A percentile compares a stretch with the other conserved stretches of the same genome.
These are phyloP conservation scores for Grosmannia huntii DNA, from an alignment of 2,329 filamentous ascomycete genomes.

Conservation along the genomic window DNA sequence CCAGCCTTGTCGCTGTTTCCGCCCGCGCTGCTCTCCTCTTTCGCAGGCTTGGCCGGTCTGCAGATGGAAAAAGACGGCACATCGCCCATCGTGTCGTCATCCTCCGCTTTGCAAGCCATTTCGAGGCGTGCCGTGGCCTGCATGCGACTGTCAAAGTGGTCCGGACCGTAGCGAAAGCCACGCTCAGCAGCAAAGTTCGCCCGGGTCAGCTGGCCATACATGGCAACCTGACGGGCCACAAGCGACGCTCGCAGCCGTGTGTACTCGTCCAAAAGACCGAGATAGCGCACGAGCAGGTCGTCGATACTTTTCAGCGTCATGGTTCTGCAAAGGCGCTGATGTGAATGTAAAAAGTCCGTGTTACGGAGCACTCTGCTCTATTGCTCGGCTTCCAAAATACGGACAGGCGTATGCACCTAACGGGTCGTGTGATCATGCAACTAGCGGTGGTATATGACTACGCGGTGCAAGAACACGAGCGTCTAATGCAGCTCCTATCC, in stretches of 20 bases:
- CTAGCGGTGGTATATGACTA: too few relatives aligned
- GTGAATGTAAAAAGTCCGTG: too few relatives aligned
- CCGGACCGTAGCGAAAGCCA: constrained; percentile 51
- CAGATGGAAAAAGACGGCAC: background rate
- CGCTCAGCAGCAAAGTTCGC: constrained; percentile 61
- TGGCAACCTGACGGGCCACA: constrained; percentile 36
- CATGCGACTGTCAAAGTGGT: constrained; percentile 64
- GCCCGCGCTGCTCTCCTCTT: background rate
- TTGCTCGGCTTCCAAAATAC: too few relatives aligned
- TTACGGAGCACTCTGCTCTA: too few relatives aligned
- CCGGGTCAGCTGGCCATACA: constrained; percentile 52
- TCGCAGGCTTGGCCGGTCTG: background rate
- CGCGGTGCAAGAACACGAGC: too few relatives aligned
- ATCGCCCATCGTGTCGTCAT: background rate
- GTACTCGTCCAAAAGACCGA: constrained; percentile 55
- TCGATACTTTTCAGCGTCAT: constrained; percentile 39
- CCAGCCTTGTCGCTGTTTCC: background rate
- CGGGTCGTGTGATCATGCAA: too few relatives aligned
- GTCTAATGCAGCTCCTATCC: too few relatives aligned
- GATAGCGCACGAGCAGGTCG: constrained; percentile 49
- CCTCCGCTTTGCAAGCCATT: constrained; percentile 9
- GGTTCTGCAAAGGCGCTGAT: background rate
- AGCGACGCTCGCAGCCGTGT: constrained; percentile 43
- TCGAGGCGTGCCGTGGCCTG: constrained; percentile 40
- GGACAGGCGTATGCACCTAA: too few relatives aligned